A percentile compares a stretch with the other conserved stretches of the same genome.
Evolutionary conservation across 139 green algal species (phyloP).

Genomic region (Trebouxia sp.): DNA sequence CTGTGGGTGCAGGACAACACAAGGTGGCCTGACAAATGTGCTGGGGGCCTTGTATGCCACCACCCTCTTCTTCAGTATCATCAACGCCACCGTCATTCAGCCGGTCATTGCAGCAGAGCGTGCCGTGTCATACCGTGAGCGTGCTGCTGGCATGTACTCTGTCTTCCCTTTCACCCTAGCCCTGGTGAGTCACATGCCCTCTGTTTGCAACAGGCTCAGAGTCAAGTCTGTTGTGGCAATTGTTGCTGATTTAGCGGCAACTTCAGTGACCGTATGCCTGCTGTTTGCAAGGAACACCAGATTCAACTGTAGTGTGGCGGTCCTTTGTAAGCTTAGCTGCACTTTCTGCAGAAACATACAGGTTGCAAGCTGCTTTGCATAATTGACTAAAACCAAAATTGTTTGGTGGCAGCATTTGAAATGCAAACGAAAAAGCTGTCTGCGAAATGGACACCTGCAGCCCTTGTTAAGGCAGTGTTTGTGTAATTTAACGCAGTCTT

Average conservation of each 20-base stretch:
- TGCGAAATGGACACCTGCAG: no score
- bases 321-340: no score
- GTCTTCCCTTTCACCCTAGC: constrained; percentile 26
- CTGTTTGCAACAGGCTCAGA: no score
- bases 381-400: no score
- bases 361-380: background rate
- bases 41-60: constrained; percentile 61
- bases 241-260: no score
- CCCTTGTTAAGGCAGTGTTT: no score
- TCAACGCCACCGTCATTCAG: constrained; percentile 63
- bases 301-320: no score
- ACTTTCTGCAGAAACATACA: no score
- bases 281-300: background rate
- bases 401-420: no score
- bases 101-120: constrained; percentile 55
- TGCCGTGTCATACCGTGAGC: constrained; percentile 63
- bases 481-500: no score
- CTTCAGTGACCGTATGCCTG: background rate
- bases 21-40: constrained; percentile 57
- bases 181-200: background rate
- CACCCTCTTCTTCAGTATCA: constrained; percentile 55
- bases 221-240: no score
- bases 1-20: constrained; percentile 21
- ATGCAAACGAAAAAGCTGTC: no score
- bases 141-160: constrained; percentile 35